Base-by-base conservation (phyloP, 352 stramenopile species). In the Phytopythium boreale region DNA sequence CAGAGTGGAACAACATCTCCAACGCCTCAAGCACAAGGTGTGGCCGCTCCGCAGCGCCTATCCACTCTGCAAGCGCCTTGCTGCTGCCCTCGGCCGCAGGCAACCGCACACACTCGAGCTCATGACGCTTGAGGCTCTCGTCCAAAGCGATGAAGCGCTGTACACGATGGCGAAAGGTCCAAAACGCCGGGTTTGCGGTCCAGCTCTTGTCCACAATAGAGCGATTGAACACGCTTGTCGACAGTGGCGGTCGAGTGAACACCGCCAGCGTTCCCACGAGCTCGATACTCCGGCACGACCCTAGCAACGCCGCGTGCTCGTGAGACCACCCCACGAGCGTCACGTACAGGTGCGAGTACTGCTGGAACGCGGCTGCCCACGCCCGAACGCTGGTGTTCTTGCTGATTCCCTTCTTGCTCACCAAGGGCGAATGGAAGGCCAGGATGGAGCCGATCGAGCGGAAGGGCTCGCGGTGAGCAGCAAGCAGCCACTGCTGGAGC, bases 321-420 rank as follows among this genome's bases (percentile, higher is more conserved):
- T 62, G 56, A 56, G 68, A 77, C 77, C 74, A 82, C 37, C 70
- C 64, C n/a, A 81, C 46, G 36, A 81, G 68, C 26, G 67, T 61
- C 11, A 72, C 56, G 27, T 85, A 85, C 20, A 85, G 53, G 29
- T 85, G 64, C 26, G 74, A 79, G 64, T 78, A 62, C 36, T 56
- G 65, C 43, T 65, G 69, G 46, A 72, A 75, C 36, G 53, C 49
- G 55, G 52, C n/a, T 15, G 34, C 27, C 17, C 24, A 49, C 46
- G 14, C 39, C 56, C 26, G 57, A 50, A 17, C 56, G 43, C 62
- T 61, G 52, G 63, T 9, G 56, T 29, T 44, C 43, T 29, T 66
- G 64, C 44, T 24, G 71, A n/a, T 14, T 69, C 44, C 44, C 41
- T 36, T 41, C 9, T 7, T 24, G 2, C 31, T 15, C 51, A 0